phyloP scores from a whole-genome alignment of 2,329 filamentous ascomycete genomes.

The Samsoniella hepiali region DNA sequence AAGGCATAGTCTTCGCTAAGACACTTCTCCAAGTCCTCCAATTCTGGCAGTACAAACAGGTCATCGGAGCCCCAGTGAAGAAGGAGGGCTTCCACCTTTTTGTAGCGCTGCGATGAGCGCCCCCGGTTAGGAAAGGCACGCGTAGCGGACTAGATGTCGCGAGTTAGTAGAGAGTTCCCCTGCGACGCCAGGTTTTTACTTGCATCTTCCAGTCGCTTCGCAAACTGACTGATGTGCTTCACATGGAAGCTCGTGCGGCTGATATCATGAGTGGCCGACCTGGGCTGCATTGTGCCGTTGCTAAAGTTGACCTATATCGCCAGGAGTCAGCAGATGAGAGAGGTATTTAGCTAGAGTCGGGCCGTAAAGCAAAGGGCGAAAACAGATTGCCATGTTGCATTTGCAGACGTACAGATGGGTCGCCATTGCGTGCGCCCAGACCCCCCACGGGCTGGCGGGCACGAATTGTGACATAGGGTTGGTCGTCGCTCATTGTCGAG shows the following conservation, averaged over 20 bases:
- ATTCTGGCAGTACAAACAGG: conserved; percentile 55
- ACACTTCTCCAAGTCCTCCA: conserved; percentile 55
- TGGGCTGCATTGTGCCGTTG: conserved; percentile 24
- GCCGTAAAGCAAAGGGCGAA: not conserved
- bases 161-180: not conserved
- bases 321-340: not conserved
- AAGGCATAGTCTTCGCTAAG: conserved; percentile 54
- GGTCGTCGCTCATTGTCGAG: conserved; percentile 39
- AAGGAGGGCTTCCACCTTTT: conserved; percentile 52
- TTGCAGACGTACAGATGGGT: conserved; percentile 45
- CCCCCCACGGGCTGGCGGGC: conserved; percentile 46
- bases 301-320: not conserved
- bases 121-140: conserved; percentile 57
- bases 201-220: conserved; percentile 53
- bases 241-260: conserved; percentile 57
- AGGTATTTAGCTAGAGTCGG: conserved; percentile 16
- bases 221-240: conserved; percentile 54
- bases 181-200: conserved; percentile 25
- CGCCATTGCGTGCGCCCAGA: conserved; percentile 45
- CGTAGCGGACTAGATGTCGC: conserved; percentile 44
- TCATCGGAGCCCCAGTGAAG: conserved; percentile 58
- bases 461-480: conserved; percentile 53
- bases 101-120: conserved; percentile 51
- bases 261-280: conserved; percentile 52
- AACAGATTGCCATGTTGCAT: conserved; percentile 1